Base-by-base conservation (phyloP, 345 rosid genomes). In the Xanthoceras sorbifolium region DNA sequence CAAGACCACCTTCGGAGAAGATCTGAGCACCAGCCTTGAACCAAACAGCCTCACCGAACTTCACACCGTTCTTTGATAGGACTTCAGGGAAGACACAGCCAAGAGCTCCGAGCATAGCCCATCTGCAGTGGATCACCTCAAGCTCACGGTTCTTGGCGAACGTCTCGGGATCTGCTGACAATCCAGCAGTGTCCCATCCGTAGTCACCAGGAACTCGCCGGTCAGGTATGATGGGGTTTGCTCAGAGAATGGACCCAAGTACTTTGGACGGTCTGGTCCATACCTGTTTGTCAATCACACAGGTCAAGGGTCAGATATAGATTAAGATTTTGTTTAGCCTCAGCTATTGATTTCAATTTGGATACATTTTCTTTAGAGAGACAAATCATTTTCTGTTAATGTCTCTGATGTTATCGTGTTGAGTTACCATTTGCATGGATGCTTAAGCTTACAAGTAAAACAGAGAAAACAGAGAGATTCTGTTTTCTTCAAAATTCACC, bases 141-240 rank as follows among this genome's bases (percentile, higher is more conserved):
- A 92, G 94, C 89, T 94, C 98, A 55, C 97, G 97, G 91, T 92
- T 94, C 91, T 91, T 95, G 76, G 99, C 89, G 50, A 93, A 93
- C 70, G 99, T 95, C 87, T 95, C 97, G 0, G 98, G 99, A 73
- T 95, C 99, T 26, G 98, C 98, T 0, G 99, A 95, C 60, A 93
- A 80, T 6, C 99, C 98, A 17, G 98, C 98, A n/a, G 97, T 91
- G 87, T 95, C 99, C 99, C 99, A 93, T 50, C 98, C 97, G 15
- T 94, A 94, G 86, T 94, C 98, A 57, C 97, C 97, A 0, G 97
- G 85, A 91, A 92, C 69, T 94, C 98, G n/a, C 98, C 97, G 0
- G 94, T 94, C 76, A 94, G 82, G 92, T 93, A 93, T 0, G 97
- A 91, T 22, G 97, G 97, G 25, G 90, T 94, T 84, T 92, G 97